Evolutionary conservation across 495 filamentous ascomycete genomes (phyloP), one percentile per base, ranked within the genome.

Genomic region (Hapsidospora chrysogenum): DNA sequence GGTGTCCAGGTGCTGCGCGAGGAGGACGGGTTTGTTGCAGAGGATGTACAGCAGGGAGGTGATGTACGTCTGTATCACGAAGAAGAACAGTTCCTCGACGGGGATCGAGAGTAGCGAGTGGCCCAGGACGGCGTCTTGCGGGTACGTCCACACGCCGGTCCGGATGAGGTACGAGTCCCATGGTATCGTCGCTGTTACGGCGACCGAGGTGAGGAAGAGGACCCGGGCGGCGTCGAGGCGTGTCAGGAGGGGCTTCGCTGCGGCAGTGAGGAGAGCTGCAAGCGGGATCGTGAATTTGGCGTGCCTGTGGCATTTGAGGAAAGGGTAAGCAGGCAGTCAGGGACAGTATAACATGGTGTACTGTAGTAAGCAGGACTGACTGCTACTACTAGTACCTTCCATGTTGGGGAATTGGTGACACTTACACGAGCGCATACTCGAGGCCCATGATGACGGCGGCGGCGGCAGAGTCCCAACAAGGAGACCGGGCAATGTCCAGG

Each of bases 111-210:
- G 68, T 14, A 79, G 48, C 1, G 54, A 68, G 11, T 54, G 60
- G 1, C 76, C 77, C 25, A 73, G 31, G 14, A 80, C 60, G 5
- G 61, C 75, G 29, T 64, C 51, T 8, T 58, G 46, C 7, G 76
- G 76, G 45, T 79, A 81, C n/a, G 67, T 73, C 76, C 76, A 80
- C 45, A 81, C 63, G 34, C 57, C 54, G 32, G 49, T 60, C 26
- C 61, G 60, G 43, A 81, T 73, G 13, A 81, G 53, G 52, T 80
- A 78, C 7, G 74, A 75, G 42, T 80, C 76, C 76, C 76, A 81
- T 17, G 76, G 76, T 17, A 72, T 66, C 1, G 76, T 78, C 0
- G 70, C 64, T 17, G 60, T 39, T 29, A 80, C 64, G 4, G 74
- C 70, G 36, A 79, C 51, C 4, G 54, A 48, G 29, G 72, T 57